Evolutionary conservation across 1,284 basidiomycete species (phyloP), one percentile per base, ranked within the genome.

Genomic region (Pseudozyma sp.): DNA sequence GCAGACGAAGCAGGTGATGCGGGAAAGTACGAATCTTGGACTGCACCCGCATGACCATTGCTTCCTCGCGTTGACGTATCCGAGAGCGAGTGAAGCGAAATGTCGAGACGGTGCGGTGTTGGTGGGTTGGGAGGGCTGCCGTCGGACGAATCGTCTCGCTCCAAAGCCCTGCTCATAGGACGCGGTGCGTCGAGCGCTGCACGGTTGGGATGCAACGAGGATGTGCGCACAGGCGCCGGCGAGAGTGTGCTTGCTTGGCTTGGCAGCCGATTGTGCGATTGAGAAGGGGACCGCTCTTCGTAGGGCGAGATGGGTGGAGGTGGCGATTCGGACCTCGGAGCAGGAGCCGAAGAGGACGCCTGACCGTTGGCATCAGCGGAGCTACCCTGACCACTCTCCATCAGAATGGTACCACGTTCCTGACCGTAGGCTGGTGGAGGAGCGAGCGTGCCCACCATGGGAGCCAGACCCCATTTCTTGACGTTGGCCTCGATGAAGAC

Each of bases 31-130:
- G 68, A 71, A 40, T 71, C 73, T 34, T 71, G 64, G 10, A 45
- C 42, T 5, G 31, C 57, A 4, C 51, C 37, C 24, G 24, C 8
- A 8, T 56, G 49, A 7, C 46, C 61, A 19, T 34, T 60, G n/a
- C 48, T 31, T 9, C 52, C 40, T 33, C 58, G 49, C 17, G 45
- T 58, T 0, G 65, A 68, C 16, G 65, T 40, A 45, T 68, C 70
- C 7, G 70, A 73, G 13, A 79, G 65, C 34, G 77, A 77, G 45
- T 87, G 86, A 45, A 88, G 76, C 13, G 86, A 87, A 49, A 88
- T 88, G 64, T 88, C 88, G 6, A 88, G 81, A 29, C 86, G 75
- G 59, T 87, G 87, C 0, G 88, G 88, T 30, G 88, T 88, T 0
- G 88, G 88, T 13, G 88, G 88, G 71, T 88, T 88, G 63, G 86